These are phyloP conservation scores for Dendrocalamus sinicus DNA, from an alignment of 176 grass and related monocot species.

Conservation along the genomic window DNA sequence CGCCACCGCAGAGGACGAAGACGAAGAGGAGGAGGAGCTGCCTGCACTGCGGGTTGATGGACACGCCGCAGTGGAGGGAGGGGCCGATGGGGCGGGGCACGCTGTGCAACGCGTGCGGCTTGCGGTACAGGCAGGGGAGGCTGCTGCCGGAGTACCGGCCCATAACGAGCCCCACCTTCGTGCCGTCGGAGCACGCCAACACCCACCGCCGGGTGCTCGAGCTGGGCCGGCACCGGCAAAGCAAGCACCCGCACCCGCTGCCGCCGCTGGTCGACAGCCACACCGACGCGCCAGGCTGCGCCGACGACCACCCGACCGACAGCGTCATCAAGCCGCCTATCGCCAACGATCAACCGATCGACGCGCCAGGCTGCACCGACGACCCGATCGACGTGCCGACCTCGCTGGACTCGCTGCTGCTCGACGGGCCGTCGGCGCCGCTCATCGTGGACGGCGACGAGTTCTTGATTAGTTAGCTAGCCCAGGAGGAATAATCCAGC, in stretches of 20 bases:
- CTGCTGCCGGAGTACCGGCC: conserved; percentile 92
- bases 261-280: background rate
- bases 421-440: conserved; percentile 46
- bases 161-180: conserved; percentile 65
- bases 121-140: conserved; percentile 68
- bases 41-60: conserved; percentile 67
- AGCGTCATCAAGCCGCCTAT: background rate
- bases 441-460: conserved; percentile 44
- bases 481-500: conserved; percentile 39
- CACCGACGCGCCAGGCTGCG: background rate
- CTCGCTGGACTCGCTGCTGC: conserved; percentile 44
- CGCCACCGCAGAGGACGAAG: background rate
- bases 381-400: background rate
- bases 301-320: background rate
- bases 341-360: background rate
- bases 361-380: background rate
- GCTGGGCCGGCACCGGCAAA: conserved; percentile 46
- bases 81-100: conserved; percentile 77
- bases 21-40: conserved; percentile 43
- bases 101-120: conserved; percentile 91
- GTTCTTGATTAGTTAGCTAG: conserved; percentile 41
- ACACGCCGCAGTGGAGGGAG: conserved; percentile 87
- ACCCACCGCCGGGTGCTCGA: conserved; percentile 70
- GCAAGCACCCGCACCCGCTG: background rate
- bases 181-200: conserved; percentile 66